phyloP scores from a whole-genome alignment of 108 stramenopile genomes.

The Mayamaea pseudoterrestris region DNA sequence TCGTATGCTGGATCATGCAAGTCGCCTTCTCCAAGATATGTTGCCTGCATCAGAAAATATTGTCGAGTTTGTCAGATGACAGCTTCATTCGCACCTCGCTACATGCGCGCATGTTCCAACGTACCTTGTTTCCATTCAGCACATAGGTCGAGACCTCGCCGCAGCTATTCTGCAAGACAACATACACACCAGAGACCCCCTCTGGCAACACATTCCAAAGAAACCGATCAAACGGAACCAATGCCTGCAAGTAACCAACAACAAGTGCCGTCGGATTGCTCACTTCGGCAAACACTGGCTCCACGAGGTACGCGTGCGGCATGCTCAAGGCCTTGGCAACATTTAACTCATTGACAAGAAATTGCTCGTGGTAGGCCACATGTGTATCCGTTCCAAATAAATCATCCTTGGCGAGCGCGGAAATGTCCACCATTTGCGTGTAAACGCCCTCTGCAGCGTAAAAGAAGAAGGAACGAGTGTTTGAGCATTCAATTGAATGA shows the following conservation, averaged over 20 bases:
- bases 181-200: constrained; percentile 3
- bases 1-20: constrained; percentile 29
- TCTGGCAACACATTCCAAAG: constrained; percentile 10
- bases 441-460: too few species aligned
- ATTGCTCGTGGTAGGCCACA: too few species aligned
- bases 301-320: not conserved
- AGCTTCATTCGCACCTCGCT: too few species aligned
- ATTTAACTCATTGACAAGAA: too few species aligned
- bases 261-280: not conserved
- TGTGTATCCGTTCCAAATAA: too few species aligned
- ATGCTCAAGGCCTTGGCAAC: too few species aligned
- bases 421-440: too few species aligned
- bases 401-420: too few species aligned
- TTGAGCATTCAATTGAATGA: too few species aligned
- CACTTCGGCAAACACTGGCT: not conserved
- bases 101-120: not conserved
- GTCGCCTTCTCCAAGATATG: constrained; percentile 39
- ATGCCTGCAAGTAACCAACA: not conserved
- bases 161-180: constrained; percentile 9
- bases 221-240: constrained; percentile 5
- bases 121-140: constrained; percentile 1
- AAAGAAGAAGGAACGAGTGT: too few species aligned
- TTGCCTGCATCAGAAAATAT: constrained; percentile 5
- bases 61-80: too few species aligned
- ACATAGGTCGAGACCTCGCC: constrained; percentile 2